phyloP scores from a whole-genome alignment of 2,329 filamentous ascomycete species.

The Cladosporium sp. region DNA sequence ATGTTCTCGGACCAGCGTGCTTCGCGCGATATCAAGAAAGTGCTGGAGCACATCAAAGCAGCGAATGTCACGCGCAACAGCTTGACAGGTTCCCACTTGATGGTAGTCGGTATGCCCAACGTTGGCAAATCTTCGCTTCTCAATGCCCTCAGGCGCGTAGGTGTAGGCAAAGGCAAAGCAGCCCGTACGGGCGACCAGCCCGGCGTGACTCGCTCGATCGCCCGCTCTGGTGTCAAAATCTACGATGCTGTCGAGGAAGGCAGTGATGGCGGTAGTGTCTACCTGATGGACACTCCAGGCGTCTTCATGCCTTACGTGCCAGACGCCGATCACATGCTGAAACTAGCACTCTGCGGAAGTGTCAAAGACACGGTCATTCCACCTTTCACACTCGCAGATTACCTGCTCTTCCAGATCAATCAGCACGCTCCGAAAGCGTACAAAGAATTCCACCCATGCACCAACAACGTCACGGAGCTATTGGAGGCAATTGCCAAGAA shows the following conservation, averaged over 20 bases:
- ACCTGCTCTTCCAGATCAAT: slow-evolving; percentile 85
- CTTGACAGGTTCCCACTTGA: slow-evolving; percentile 77
- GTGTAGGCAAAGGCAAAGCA: slow-evolving; percentile 67
- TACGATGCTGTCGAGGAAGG: slow-evolving; percentile 57
- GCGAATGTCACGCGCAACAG: slow-evolving; percentile 55
- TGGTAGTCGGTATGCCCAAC: slow-evolving; percentile 97
- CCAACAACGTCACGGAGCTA: slow-evolving; percentile 78
- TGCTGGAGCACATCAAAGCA: slow-evolving; percentile 54
- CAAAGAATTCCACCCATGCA: slow-evolving; percentile 64
- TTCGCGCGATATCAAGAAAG: slow-evolving; percentile 42
- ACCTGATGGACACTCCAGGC: slow-evolving; percentile 87
- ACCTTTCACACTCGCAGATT: slow-evolving; percentile 79
- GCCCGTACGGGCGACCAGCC: slow-evolving; percentile 83
- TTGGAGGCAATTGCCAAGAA: slow-evolving; percentile 69
- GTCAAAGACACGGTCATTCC: slow-evolving; percentile 87
- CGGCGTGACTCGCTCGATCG: slow-evolving; percentile 84
- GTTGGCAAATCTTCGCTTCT: slow-evolving; percentile 95
- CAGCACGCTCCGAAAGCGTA: slow-evolving; percentile 63
- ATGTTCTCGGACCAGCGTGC: slow-evolving; percentile 56
- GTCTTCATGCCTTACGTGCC: slow-evolving; percentile 93
- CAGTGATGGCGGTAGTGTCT: slow-evolving; percentile 63
- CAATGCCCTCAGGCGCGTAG: slow-evolving; percentile 74
- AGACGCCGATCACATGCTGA: slow-evolving; percentile 85
- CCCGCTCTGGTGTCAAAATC: slow-evolving; percentile 75
- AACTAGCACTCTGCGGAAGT: slow-evolving; percentile 85